Evolutionary conservation across 495 filamentous ascomycete genomes (phyloP).

Genomic region (Aspergillus taichungensis): DNA sequence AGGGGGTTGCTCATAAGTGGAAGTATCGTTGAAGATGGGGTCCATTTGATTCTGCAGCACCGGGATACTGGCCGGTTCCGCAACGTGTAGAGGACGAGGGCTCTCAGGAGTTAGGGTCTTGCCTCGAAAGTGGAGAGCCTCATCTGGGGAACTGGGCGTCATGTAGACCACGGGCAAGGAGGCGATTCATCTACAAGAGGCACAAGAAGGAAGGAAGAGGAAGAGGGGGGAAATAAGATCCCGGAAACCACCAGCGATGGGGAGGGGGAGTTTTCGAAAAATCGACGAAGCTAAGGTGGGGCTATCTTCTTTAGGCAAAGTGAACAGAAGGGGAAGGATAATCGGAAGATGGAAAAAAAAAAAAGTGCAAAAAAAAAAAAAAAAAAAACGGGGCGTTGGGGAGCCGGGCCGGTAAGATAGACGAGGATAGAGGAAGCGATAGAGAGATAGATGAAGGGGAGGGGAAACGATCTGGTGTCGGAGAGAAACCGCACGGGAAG

Average conservation of each 20-base stretch:
- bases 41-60: conserved; percentile 68
- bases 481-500: neutral
- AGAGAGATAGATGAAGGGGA: neutral
- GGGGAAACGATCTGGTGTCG: conserved; percentile 3
- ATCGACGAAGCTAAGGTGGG: conserved; percentile 22
- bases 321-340: conserved; percentile 6
- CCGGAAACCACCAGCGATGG: conserved; percentile 5
- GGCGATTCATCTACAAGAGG: conserved; percentile 37
- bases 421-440: neutral
- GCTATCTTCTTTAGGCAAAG: conserved; percentile 16
- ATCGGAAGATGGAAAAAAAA: neutral
- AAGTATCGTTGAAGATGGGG: conserved; percentile 60
- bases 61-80: conserved; percentile 61
- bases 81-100: conserved; percentile 60
- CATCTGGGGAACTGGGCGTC: conserved; percentile 54
- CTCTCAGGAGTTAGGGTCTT: conserved; percentile 65
- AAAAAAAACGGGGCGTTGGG: neutral
- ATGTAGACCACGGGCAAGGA: conserved; percentile 38
- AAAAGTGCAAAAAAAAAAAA: neutral
- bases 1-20: conserved; percentile 36
- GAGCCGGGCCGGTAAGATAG: too few relatives aligned
- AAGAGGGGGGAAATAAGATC: conserved; percentile 5
- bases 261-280: conserved; percentile 5
- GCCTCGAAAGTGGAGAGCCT: conserved; percentile 57
- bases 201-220: conserved; percentile 2